Conservation (phyloP, 2,329 filamentous ascomycete species). For the Fusarium illudens region DNA sequence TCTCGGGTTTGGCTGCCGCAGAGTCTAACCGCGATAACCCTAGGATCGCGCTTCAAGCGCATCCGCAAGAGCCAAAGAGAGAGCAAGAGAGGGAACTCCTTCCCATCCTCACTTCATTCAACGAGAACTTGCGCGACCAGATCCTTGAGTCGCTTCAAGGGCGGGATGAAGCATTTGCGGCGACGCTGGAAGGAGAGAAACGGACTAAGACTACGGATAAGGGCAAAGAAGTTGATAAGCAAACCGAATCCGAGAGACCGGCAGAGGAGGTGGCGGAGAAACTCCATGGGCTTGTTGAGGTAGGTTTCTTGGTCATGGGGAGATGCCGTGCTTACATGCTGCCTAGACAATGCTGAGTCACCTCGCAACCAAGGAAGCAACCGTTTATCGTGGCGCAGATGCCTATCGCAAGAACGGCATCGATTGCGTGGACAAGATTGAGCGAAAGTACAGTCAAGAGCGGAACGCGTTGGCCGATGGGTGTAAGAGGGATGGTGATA, state of each 20-base stretch:
- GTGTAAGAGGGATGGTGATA: slow-evolving; percentile 27
- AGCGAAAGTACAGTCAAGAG: slow-evolving; percentile 35
- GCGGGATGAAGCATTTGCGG: background rate
- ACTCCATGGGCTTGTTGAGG: slow-evolving; percentile 39
- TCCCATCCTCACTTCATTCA: background rate
- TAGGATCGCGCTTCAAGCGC: background rate
- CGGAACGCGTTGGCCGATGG: slow-evolving; percentile 17
- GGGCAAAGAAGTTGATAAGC: background rate
- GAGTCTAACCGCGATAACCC: background rate
- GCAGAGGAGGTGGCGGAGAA: slow-evolving; percentile 18
- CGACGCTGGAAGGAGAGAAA: background rate
- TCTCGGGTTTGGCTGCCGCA: slow-evolving; percentile 1
- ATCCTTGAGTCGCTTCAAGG: slow-evolving; percentile 27
- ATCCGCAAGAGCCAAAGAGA: background rate
- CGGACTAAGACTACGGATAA: background rate
- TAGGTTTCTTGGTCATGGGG: slow-evolving; percentile 16
- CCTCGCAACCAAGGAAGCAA: slow-evolving; percentile 36
- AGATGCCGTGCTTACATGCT: slow-evolving; percentile 19
- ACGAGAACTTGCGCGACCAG: slow-evolving; percentile 26
- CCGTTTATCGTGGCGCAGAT: slow-evolving; percentile 27
- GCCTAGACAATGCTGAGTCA: slow-evolving; percentile 37
- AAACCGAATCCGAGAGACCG: background rate
- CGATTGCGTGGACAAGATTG: slow-evolving; percentile 35
- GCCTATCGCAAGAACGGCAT: slow-evolving; percentile 35
- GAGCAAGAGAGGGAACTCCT: background rate